phyloP scores from a whole-genome alignment of 768 basidiomycete genomes.

The Flagelloscypha sp. region DNA sequence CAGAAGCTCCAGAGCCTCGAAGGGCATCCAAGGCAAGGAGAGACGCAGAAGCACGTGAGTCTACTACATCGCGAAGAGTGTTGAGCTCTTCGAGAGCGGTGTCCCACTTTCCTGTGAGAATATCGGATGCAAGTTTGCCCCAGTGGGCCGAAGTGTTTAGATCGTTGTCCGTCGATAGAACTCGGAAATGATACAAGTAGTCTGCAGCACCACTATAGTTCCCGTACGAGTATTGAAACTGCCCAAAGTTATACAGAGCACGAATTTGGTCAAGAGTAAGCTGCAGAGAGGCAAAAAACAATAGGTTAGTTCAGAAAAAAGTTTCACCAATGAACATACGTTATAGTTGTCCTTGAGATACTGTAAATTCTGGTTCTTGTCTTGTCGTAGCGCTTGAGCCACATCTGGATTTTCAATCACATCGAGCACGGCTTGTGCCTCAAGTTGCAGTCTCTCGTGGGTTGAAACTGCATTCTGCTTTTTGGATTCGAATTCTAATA shows the following conservation, averaged over 20 bases:
- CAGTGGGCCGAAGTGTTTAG: conserved; percentile 96
- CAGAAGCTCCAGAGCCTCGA: conserved; percentile 22
- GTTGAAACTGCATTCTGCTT: conserved; percentile 76
- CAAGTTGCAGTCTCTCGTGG: conserved; percentile 77
- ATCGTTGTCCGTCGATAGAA: conserved; percentile 88
- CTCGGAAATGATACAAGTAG: conserved; percentile 97
- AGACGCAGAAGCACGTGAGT: conserved; percentile 58
- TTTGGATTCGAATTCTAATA: conserved; percentile 74
- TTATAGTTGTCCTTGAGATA: conserved; percentile 90
- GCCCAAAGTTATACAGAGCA: conserved; percentile 93
- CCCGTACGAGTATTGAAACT: conserved; percentile 98
- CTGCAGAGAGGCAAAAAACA: conserved; percentile 31
- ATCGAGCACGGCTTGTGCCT: conserved; percentile 88
- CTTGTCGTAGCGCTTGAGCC: conserved; percentile 86
- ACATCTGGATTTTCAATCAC: conserved; percentile 97
- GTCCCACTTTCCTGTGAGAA: conserved; percentile 92
- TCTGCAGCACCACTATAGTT: conserved; percentile 95
- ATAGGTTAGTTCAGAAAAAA: conserved; percentile 5
- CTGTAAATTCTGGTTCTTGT: conserved; percentile 93
- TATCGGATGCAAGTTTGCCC: conserved; percentile 97
- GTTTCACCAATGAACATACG: conserved; percentile 44
- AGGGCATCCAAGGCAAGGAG: conserved; percentile 30
- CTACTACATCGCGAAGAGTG: conserved; percentile 87
- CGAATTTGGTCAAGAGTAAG: conserved; percentile 93
- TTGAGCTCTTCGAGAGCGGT: conserved; percentile 93